Evolutionary conservation across 306 rosid genomes (phyloP).

Genomic region (Quercus suber): DNA sequence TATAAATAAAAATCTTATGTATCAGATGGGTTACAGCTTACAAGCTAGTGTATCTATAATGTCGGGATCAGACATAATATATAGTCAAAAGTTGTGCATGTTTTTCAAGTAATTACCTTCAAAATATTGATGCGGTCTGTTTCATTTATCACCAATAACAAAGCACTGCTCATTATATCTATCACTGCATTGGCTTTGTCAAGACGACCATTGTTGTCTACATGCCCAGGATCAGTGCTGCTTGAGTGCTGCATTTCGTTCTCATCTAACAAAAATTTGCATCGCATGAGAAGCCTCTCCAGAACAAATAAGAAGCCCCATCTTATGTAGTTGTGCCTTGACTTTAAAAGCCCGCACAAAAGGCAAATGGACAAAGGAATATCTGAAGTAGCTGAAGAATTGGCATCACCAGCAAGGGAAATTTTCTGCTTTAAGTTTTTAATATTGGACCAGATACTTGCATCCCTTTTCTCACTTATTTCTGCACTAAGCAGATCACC

Average conservation of each 20-base stretch:
- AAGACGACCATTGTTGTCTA: constrained; percentile 61
- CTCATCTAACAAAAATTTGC: constrained; percentile 94
- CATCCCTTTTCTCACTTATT: constrained; percentile 66
- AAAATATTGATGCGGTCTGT: constrained; percentile 90
- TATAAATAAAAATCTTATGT: no score
- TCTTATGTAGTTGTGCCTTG: constrained; percentile 71
- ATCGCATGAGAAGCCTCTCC: constrained; percentile 94
- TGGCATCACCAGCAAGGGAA: constrained; percentile 60
- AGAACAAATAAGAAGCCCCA: constrained; percentile 93
- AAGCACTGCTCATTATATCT: constrained; percentile 89
- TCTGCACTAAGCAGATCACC: constrained; percentile 94
- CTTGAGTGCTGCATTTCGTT: constrained; percentile 55
- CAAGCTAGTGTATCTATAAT: background rate
- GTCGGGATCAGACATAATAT: constrained; percentile 1
- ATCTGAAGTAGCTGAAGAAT: constrained; percentile 61
- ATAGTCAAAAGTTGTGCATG: constrained; percentile 17
- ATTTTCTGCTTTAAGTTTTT: constrained; percentile 70
- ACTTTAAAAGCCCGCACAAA: constrained; percentile 93
- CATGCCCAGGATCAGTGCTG: constrained; percentile 41
- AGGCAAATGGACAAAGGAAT: constrained; percentile 75
- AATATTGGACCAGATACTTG: constrained; percentile 72
- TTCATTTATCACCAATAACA: constrained; percentile 82
- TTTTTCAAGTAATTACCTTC: constrained; percentile 57
- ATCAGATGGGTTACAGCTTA: no score
- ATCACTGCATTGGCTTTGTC: constrained; percentile 94